Evolutionary conservation across 1,284 basidiomycete genomes (phyloP), one percentile per base, ranked within the genome.

Genomic region (Malassezia yamatoensis): DNA sequence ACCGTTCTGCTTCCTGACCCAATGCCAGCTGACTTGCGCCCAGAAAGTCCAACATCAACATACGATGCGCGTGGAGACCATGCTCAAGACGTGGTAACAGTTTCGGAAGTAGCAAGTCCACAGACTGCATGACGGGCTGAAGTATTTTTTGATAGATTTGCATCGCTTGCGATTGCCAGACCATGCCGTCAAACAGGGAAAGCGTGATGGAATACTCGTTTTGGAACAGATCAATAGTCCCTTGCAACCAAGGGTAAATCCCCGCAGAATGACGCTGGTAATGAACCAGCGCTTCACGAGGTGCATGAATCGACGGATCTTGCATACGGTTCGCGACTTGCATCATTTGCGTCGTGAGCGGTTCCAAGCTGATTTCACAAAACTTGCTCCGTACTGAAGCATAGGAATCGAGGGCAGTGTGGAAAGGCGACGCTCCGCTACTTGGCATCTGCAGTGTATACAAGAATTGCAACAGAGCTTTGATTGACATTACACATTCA

Each of bases 11-110:
- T 12, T 63, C 57, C 0, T 53, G 32, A 5, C 66, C 42, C 12
- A 69, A 49, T 33, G 62, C 49, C 7, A 49, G 46, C 3, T 61
- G 61, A 16, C 61, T 37, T 3, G 59, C 57, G 5, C 59, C 58
- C 15, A 67, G 58, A 36, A 65, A 53, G 42, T 65, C 65, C n/a
- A 67, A 50, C 29, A 63, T 51, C 44, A 74, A 63, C 16, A 70
- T 60, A 13, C 64, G 70, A 20, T 72, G 69, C 6, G 55, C 40
- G 59, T 66, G 9, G 43, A 63, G 43, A 59, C 45, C 40, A 63
- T 62, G 33, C 59, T 59, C 33, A 60, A 62, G 24, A 62, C 59
- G 36, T 60, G 69, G 36, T 54, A 65, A 60, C 7, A 70, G 51
- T 1, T 61, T 51, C 18, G 60, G 37, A 15, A 70, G 53, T 38